Evolutionary conservation across 495 filamentous ascomycete genomes (phyloP), one percentile per base, ranked within the genome.

Genomic region (Parachaetomium inaequale): DNA sequence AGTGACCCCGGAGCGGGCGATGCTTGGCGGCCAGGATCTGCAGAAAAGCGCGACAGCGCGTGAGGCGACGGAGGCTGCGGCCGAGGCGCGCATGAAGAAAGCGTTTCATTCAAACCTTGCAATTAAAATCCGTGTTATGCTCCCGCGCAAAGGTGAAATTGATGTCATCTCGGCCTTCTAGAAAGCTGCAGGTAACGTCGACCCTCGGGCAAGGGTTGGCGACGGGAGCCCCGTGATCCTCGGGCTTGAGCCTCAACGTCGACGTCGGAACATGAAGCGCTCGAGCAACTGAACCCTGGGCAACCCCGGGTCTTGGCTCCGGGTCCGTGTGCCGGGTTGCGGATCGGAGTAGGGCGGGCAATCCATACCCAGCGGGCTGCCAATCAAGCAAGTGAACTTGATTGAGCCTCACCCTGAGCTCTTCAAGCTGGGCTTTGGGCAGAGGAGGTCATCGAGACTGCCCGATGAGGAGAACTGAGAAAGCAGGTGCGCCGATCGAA

Each of bases 61-160:
- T 38, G 62, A 60, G 62, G 63, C 59, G 55, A 67, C 66, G 69
- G 67, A 72, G 64, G 70, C 63, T 34, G 60, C 52, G 59, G 65
- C 67, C 61, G 63, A 63, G 68, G 54, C 61, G 59, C 68, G 77
- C 78, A 81, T 81, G 74, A 81, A 77, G 75, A 75, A 74, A 73
- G 70, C 64, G 75, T 79, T 78, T 77, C 71, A 75, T 64, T 66
- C 70, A 63, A 70, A 78, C 73, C 76, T 74, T 72, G 78, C 71
- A 79, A 79, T 79, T 76, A 79, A 79, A 79, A 72, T 68, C 56
- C 62, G 69, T 71, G 67, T 79, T 79, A 81, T 81, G 78, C 78
- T 70, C 31, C 63, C 59, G 61, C 66, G 43, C 64, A 58, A 63
- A 7, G 59, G 43, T 58, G 68, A 75, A 67, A 74, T 76, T 68